phyloP scores from a whole-genome alignment of 371 early-diverging fungal genomes.

The Lichtheimia ramosa region DNA sequence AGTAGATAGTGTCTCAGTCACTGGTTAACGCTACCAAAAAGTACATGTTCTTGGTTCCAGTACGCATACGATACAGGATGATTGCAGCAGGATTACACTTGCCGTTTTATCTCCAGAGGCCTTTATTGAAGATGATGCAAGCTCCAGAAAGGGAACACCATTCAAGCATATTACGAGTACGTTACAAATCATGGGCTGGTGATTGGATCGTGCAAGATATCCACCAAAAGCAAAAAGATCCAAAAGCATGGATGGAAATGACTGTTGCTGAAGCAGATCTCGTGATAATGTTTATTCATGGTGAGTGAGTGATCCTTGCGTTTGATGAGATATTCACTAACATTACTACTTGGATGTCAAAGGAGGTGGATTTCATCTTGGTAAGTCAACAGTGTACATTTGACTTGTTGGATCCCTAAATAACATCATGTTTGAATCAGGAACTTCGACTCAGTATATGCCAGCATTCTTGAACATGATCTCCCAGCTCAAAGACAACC shows the following conservation, averaged over 20 bases:
- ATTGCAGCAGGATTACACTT: slow-evolving; percentile 7
- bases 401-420: neutral
- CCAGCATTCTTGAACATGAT: slow-evolving; percentile 12
- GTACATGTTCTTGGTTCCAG: neutral
- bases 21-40: neutral
- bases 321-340: neutral
- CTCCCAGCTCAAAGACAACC: slow-evolving; percentile 7
- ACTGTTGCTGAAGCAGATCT: slow-evolving; percentile 9
- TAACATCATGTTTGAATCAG: neutral
- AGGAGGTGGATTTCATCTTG: slow-evolving; percentile 29
- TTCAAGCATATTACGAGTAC: slow-evolving; percentile 8
- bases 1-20: neutral
- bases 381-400: neutral
- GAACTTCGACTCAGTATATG: slow-evolving; percentile 19
- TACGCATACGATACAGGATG: slow-evolving; percentile 1
- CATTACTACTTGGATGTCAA: neutral
- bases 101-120: neutral
- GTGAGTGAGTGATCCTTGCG: slow-evolving; percentile 6
- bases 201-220: slow-evolving; percentile 16
- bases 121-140: neutral
- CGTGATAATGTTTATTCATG: slow-evolving; percentile 25
- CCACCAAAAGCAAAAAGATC: neutral
- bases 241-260: slow-evolving; percentile 7
- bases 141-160: slow-evolving; percentile 5
- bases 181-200: slow-evolving; percentile 15